Base-by-base conservation (phyloP, 768 basidiomycete species). In the Postia placenta region DNA sequence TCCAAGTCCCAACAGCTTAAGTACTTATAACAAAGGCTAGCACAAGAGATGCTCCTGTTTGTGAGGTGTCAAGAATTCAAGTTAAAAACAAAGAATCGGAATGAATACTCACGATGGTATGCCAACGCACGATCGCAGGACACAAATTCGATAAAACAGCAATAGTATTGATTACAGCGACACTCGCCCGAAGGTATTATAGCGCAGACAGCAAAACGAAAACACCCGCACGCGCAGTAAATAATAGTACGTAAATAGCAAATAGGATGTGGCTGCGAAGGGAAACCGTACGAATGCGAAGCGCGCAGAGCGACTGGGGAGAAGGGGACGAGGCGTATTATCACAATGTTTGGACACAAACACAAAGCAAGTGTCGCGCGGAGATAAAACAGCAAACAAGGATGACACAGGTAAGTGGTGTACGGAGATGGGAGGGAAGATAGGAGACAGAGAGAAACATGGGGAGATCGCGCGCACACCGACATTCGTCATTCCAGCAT, bases 181-280 rank as follows among this genome's bases (percentile, higher is more conserved):
- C 38, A 39, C 7, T 9, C 15, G 38, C 38, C 38, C 9, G 38
- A 39, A 14, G 19, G 38, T 39, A 39, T 39, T 39, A 39, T 39
- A 39, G 38, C 38, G 38, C 38, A 39, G 38, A 39, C 19, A 39
- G 38, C 38, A 39, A 39, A 39, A 39, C 12, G 38, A 39, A 39
- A 39, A 22, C 15, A 39, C 19, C 38, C 38, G 38, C n/a, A 14
- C 20, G 38, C 38, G 38, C 9, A 39, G n/a, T n/a, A n/a, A n/a
- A n/a, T n/a, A n/a, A n/a, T n/a, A n/a, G n/a, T n/a, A n/a, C 11
- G 38, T 39, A 11, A 39, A 17, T 7, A 9, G 20, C 9, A n/a
- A 39, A 22, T 14, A 39, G 38, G 38, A 39, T 39, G 20, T 39
- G 33, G n/a, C n/a, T n/a, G 30, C 30, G 15, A 39, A 14, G 38